These are phyloP conservation scores for Helicocarpus griseus DNA, from an alignment of 2,329 filamentous ascomycete species.

Conservation along the genomic window DNA sequence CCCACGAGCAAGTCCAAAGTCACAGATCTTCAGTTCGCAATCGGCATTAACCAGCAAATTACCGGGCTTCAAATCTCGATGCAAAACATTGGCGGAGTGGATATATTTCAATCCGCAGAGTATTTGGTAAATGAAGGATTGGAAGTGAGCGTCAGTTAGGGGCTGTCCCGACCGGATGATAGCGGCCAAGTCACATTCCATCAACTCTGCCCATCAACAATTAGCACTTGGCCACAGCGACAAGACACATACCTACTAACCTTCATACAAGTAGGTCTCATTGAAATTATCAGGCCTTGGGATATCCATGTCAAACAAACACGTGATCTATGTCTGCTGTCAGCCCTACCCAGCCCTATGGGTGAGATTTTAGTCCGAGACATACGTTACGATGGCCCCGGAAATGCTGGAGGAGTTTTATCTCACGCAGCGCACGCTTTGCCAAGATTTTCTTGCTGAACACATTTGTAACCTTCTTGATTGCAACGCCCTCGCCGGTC, in stretches of 20 bases:
- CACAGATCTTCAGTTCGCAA: constrained; percentile 98
- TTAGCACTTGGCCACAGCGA: constrained; percentile 8
- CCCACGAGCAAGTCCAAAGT: constrained; percentile 91
- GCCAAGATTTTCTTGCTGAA: constrained; percentile 99
- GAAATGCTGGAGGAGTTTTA: constrained; percentile 98
- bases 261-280: constrained; percentile 97
- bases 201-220: constrained; percentile 59
- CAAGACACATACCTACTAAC: constrained; percentile 40
- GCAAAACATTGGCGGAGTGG: constrained; percentile 94
- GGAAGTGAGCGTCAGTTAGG: constrained; percentile 95
- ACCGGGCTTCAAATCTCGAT: constrained; percentile 93
- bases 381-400: constrained; percentile 76
- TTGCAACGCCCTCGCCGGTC: constrained; percentile 86
- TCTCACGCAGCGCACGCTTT: constrained; percentile 94
- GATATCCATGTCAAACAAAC: constrained; percentile 99
- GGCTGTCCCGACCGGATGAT: constrained; percentile 97
- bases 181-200: constrained; percentile 97
- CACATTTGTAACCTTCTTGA: constrained; percentile 99
- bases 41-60: constrained; percentile 97
- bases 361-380: constrained; percentile 11
- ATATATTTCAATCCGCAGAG: constrained; percentile 98
- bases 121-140: constrained; percentile 99
- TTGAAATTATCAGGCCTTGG: constrained; percentile 96
- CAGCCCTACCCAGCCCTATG: constrained; percentile 21
- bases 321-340: constrained; percentile 66